These are phyloP conservation scores for Ustilago xerochloae DNA, from an alignment of 1,284 basidiomycete genomes.

Conservation along the genomic window DNA sequence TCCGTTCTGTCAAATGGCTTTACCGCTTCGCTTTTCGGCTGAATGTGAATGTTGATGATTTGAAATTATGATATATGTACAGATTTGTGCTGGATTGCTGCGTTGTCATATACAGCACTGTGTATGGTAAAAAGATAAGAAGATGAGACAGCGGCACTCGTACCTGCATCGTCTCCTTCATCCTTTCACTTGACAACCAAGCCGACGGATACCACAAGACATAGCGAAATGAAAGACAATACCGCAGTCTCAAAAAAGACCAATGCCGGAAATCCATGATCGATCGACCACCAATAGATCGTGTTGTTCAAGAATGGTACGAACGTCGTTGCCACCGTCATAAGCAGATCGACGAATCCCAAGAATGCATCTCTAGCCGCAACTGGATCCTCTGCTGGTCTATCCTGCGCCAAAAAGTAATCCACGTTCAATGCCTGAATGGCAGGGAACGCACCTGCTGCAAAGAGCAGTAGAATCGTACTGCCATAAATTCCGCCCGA, in stretches of 20 bases:
- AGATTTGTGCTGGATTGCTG: no score
- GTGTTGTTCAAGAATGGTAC: constrained; percentile 36
- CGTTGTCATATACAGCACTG: no score
- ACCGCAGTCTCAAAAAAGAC: constrained; percentile 31
- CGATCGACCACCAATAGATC: constrained; percentile 35
- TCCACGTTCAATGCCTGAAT: constrained; percentile 40
- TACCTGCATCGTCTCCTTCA: no score
- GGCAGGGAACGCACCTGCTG: constrained; percentile 15
- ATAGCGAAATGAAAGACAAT: constrained; percentile 7
- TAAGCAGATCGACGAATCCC: constrained; percentile 25
- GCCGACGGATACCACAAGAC: constrained; percentile 15
- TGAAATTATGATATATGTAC: no score
- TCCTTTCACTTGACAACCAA: not conserved
- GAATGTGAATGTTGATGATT: no score
- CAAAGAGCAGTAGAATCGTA: constrained; percentile 22
- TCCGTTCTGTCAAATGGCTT: no score
- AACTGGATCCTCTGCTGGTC: constrained; percentile 21
- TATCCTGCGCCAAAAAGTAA: constrained; percentile 34
- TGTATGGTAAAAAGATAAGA: no score
- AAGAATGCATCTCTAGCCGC: constrained; percentile 40
- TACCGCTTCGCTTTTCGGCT: no score
- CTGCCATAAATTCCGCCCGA: constrained; percentile 26
- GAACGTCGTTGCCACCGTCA: not conserved
- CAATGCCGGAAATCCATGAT: constrained; percentile 12
- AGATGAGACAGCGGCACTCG: no score